Percentiles rank a stretch among this genome's conserved stretches.
These are phyloP conservation scores for Plenodomus tracheiphilus DNA, from an alignment of 2,329 filamentous ascomycete genomes.

Conservation along the genomic window DNA sequence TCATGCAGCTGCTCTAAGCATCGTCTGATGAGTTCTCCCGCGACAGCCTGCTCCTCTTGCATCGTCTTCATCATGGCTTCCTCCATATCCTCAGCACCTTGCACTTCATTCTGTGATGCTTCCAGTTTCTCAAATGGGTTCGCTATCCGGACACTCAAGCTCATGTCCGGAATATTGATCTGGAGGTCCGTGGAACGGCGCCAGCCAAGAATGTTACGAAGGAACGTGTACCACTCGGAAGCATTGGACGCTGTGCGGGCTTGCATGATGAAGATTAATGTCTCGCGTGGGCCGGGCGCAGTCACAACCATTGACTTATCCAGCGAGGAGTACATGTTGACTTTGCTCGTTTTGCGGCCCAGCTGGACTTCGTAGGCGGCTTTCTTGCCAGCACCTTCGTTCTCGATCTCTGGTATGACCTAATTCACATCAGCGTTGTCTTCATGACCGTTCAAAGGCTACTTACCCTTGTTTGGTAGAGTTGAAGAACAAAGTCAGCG, in stretches of 20 bases:
- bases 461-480: constrained; percentile 61
- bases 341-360: constrained; percentile 55
- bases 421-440: constrained; percentile 6
- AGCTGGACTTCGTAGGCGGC: constrained; percentile 63
- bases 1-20: constrained; percentile 63
- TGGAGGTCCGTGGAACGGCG: constrained; percentile 59
- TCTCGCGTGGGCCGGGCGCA: constrained; percentile 57
- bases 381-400: constrained; percentile 54
- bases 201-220: constrained; percentile 63
- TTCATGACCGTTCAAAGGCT: constrained; percentile 2
- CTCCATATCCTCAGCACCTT: constrained; percentile 51
- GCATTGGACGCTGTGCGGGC: constrained; percentile 63
- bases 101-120: constrained; percentile 45
- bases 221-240: constrained; percentile 70
- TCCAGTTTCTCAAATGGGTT: constrained; percentile 62
- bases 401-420: constrained; percentile 64
- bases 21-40: constrained; percentile 58
- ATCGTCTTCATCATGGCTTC: constrained; percentile 51
- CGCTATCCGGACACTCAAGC: constrained; percentile 60
- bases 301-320: constrained; percentile 70
- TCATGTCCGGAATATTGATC: constrained; percentile 66
- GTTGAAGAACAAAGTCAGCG: constrained; percentile 59
- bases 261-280: constrained; percentile 63
- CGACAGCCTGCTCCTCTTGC: constrained; percentile 59
- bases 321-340: constrained; percentile 67